Evolutionary conservation across 2,329 filamentous ascomycete genomes (phyloP), one percentile per base, ranked within the genome.

Genomic region (Colletotrichum caudatum): DNA sequence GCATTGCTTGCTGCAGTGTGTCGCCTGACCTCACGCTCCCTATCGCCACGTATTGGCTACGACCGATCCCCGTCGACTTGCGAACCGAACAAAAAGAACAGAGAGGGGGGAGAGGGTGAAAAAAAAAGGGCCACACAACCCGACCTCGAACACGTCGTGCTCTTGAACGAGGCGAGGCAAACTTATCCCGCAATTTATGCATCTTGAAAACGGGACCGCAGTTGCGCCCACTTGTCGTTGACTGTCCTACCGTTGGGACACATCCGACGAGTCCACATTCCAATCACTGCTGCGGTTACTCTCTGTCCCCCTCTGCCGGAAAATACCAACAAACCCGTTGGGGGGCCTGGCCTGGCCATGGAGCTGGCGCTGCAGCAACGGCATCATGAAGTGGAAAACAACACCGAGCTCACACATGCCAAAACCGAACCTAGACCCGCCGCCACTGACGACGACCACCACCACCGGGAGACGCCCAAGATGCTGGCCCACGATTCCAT

Each of bases 401-500:
- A 71, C 50, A 69, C 50, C 14, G 66, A 72, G 62, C 44, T 59
- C 50, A 72, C 61, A 61, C 70, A 70, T 71, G 69, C 69, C 69
- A 64, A 71, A 72, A n/a, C 66, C 61, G 61, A 71, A 20, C 57
- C 70, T 56, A 71, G 67, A 41, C 66, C 62, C 56, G 66, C 66
- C 23, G 58, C 51, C 58, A 57, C 41, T 48, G 39, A 41, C 57
- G 59, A 46, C 60, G 56, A 71, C 48, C 37, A 44, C 48, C n/a
- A 65, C 48, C 56, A 37, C 66, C 64, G 48, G 60, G 69, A 60
- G 23, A 74, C 74, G 41, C 66, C 72, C 51, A 74, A 74, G 59
- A 75, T 75, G 73, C 20, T 64, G 58, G 65, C 78, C 39, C 87
- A 88, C 78, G 92, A 94, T 81, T 94, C 92, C 26, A 91, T 94